phyloP scores from a whole-genome alignment of 192 early-diverging fungal genomes.

The Coemansia sp. region DNA sequence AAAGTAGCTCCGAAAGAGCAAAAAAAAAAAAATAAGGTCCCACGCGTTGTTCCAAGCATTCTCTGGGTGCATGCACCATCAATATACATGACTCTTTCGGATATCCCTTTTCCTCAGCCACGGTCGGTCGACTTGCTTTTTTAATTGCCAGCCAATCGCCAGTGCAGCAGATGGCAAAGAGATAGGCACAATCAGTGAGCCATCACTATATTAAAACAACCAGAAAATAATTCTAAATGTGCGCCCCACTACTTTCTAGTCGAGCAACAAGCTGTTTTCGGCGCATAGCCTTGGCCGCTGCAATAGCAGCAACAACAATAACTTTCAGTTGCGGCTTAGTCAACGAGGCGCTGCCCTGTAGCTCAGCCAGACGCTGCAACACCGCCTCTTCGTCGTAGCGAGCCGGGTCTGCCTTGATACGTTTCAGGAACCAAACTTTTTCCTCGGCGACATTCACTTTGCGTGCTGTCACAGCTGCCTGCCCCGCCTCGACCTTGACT shows the following conservation, averaged over 20 bases:
- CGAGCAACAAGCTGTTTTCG: slow-evolving; percentile 45
- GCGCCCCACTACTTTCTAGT: slow-evolving; percentile 12
- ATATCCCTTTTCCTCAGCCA: not conserved
- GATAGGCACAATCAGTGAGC: slow-evolving; percentile 7
- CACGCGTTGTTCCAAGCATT: not conserved
- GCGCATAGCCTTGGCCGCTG: slow-evolving; percentile 49
- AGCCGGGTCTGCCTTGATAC: slow-evolving; percentile 51
- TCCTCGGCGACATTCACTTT: slow-evolving; percentile 45
- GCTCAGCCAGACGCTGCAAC: slow-evolving; percentile 34
- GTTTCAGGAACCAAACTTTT: slow-evolving; percentile 46
- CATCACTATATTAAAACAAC: not conserved
- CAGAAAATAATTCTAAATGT: slow-evolving; percentile 1
- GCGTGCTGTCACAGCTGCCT: not conserved
- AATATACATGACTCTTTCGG: not conserved
- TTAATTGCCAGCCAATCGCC: slow-evolving; percentile 6
- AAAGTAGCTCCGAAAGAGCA: not conserved
- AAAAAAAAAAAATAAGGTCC: not conserved
- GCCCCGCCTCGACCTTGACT: not conserved
- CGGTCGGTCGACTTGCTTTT: not conserved
- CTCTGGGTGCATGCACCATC: not conserved
- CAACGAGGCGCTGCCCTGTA: slow-evolving; percentile 24
- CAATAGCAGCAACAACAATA: slow-evolving; percentile 32
- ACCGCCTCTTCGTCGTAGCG: slow-evolving; percentile 50
- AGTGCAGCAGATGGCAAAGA: not conserved
- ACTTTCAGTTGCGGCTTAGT: slow-evolving; percentile 44